These are phyloP conservation scores for Fallopia convolvulus DNA, from an alignment of 148 eudicot genomes.

Conservation along the genomic window DNA sequence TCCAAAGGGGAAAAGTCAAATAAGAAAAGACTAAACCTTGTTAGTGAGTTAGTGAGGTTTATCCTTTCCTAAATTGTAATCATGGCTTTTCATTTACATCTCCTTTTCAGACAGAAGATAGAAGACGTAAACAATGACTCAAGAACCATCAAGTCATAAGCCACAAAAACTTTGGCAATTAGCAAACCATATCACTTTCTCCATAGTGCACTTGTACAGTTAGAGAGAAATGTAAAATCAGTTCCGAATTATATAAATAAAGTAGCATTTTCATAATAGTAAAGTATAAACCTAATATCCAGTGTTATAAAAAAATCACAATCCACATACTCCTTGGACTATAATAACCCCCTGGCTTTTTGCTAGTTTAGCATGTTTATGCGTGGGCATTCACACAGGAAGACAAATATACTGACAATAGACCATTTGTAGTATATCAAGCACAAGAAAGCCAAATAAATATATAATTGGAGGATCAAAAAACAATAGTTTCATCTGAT, in stretches of 20 bases:
- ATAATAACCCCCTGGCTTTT: not conserved
- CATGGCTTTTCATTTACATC: not conserved
- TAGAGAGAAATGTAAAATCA: not conserved
- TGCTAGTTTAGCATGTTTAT: not conserved
- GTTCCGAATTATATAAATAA: not conserved
- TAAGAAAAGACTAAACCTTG: not conserved
- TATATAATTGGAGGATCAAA: not conserved
- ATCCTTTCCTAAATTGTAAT: not conserved
- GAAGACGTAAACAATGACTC: not conserved
- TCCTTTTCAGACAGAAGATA: not conserved
- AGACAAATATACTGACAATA: not conserved
- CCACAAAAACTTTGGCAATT: not conserved
- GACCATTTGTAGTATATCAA: not conserved
- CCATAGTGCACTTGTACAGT: not conserved
- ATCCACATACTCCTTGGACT: not conserved
- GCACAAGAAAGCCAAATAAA: not conserved
- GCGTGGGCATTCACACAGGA: not conserved
- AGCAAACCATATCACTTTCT: not conserved
- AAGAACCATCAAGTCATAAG: not conserved
- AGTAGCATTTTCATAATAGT: not conserved
- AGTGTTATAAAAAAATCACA: not conserved
- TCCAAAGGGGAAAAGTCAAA: not conserved
- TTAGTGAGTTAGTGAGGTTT: constrained; percentile 3
- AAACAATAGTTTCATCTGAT: not conserved
- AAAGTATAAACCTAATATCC: not conserved